Conservation (phyloP, 2,329 filamentous ascomycete species). For the Podosphaera aphanis region DNA sequence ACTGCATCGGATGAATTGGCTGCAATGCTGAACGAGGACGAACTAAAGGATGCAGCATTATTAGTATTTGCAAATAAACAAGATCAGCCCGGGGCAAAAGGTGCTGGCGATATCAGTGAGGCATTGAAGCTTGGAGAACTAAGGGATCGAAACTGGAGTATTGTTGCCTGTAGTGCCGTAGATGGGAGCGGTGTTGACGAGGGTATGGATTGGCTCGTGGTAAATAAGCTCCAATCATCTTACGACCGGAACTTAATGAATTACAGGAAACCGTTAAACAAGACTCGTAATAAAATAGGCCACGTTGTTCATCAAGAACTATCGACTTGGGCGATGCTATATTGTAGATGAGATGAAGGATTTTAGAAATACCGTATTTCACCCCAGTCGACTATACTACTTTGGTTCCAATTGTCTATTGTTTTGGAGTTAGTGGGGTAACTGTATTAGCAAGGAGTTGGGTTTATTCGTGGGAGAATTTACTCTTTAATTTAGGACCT, state of each 20-base stretch:
- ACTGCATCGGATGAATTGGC: constrained; percentile 82
- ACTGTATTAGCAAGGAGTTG: background rate
- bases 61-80: constrained; percentile 98
- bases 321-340: background rate
- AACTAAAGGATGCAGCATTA: constrained; percentile 75
- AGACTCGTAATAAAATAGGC: constrained; percentile 4
- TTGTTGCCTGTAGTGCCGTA: constrained; percentile 89
- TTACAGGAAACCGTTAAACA: constrained; percentile 17
- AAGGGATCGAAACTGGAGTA: constrained; percentile 95
- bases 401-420: background rate
- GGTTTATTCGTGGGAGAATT: background rate
- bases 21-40: constrained; percentile 92
- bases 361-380: background rate
- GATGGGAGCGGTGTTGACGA: constrained; percentile 86
- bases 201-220: constrained; percentile 95
- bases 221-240: constrained; percentile 5
- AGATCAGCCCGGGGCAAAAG: constrained; percentile 89
- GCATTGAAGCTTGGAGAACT: constrained; percentile 74
- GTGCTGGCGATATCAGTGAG: constrained; percentile 89
- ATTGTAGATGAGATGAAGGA: background rate
- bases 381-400: background rate
- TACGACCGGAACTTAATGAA: background rate
- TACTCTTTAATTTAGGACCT: background rate
- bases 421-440: background rate
- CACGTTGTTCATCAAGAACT: background rate